Percentiles rank a stretch among this genome's conserved stretches.
Evolutionary conservation across 192 early-diverging fungal species (phyloP).

Genomic region (Linnemannia hyalina): DNA sequence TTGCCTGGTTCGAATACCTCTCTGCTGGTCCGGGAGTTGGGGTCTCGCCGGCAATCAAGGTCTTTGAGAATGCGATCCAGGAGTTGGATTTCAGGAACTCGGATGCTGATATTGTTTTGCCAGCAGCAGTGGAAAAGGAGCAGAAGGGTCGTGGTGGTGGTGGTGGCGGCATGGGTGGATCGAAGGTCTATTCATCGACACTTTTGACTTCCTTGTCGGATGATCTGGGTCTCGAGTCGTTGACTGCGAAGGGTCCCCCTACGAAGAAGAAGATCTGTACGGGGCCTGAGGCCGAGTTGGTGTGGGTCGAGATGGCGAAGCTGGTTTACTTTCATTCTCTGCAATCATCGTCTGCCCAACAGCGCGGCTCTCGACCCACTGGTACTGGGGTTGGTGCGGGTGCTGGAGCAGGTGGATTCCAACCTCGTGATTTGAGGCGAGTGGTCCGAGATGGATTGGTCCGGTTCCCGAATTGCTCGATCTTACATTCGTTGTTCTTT

Average conservation of each 20-base stretch:
- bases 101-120: conserved; percentile 28
- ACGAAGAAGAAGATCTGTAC: conserved; percentile 36
- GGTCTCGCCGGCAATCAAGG: conserved; percentile 44
- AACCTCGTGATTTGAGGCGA: conserved; percentile 34
- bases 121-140: not conserved
- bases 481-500: conserved; percentile 48
- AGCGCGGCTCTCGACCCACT: not conserved
- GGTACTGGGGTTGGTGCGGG: not conserved
- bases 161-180: not conserved
- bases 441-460: conserved; percentile 38
- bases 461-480: conserved; percentile 42
- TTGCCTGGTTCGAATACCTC: conserved; percentile 63
- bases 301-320: conserved; percentile 48
- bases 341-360: not conserved
- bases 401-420: conserved; percentile 23
- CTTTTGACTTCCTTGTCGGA: conserved; percentile 10
- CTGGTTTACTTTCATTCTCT: conserved; percentile 44
- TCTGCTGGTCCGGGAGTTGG: conserved; percentile 10
- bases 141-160: not conserved
- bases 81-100: conserved; percentile 45
- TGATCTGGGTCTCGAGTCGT: conserved; percentile 18
- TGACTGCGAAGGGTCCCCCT: not conserved
- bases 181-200: not conserved
- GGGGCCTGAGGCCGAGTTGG: conserved; percentile 35
- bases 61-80: conserved; percentile 57